phyloP scores from a whole-genome alignment of 306 rosid species.

The Calophaca sinica region DNA sequence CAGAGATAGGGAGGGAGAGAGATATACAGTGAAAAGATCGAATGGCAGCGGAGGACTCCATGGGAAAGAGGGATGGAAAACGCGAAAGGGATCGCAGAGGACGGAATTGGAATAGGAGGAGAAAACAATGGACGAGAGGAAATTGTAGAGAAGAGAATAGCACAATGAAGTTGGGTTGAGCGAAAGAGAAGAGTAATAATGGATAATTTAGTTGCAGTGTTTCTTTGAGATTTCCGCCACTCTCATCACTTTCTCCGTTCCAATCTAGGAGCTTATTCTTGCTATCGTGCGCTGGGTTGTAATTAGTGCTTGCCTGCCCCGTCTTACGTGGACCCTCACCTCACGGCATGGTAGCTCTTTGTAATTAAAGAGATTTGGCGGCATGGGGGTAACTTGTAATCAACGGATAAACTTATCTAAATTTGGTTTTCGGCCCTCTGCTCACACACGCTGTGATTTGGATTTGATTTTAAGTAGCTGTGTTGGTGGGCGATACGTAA shows the following conservation, averaged over 20 bases:
- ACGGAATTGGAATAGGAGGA: slow-evolving; percentile 26
- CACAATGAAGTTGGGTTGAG: slow-evolving; percentile 11
- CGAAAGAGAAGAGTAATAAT: not conserved
- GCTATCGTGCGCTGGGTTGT: slow-evolving; percentile 65
- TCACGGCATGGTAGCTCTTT: no score
- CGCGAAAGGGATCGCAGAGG: slow-evolving; percentile 19
- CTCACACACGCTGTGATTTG: no score
- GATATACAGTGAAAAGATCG: slow-evolving; percentile 75
- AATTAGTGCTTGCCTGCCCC: not conserved
- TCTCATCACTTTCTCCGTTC: slow-evolving; percentile 65
- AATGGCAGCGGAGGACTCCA: slow-evolving; percentile 79
- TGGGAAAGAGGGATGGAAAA: slow-evolving; percentile 42
- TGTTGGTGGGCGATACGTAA: no score
- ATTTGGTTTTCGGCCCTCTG: no score
- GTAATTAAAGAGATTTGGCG: not conserved
- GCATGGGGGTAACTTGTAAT: no score
- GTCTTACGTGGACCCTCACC: slow-evolving; percentile 23
- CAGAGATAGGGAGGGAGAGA: slow-evolving; percentile 52
- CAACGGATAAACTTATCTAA: no score
- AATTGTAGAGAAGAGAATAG: not conserved
- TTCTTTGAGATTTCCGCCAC: slow-evolving; percentile 77
- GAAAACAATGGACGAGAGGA: slow-evolving; percentile 3
- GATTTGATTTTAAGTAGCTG: no score
- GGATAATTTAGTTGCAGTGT: slow-evolving; percentile 37
- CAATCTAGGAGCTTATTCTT: not conserved